These are phyloP conservation scores for Porcisia hertigi DNA, from an alignment of 208 protist species.

Conservation along the genomic window DNA sequence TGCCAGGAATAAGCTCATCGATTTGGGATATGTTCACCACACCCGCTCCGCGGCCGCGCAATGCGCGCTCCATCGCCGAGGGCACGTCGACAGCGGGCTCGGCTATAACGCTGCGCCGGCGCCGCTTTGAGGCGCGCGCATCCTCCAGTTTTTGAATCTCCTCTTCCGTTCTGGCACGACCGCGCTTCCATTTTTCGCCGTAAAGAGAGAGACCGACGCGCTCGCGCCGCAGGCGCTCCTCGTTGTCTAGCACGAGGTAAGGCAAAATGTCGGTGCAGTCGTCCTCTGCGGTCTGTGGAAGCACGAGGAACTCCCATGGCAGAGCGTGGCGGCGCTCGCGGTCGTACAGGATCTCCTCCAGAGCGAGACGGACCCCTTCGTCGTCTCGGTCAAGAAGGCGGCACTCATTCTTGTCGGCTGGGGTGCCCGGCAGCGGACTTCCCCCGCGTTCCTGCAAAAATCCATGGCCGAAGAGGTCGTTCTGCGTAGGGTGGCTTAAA, in stretches of 20 bases:
- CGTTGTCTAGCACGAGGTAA: conserved; percentile 85
- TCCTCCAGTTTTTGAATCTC: conserved; percentile 71
- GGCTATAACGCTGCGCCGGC: conserved; percentile 44
- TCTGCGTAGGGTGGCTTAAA: conserved; percentile 23
- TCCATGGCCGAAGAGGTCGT: conserved; percentile 6
- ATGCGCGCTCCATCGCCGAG: conserved; percentile 63
- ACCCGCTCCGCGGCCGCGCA: conserved; percentile 63
- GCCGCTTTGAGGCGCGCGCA: conserved; percentile 47
- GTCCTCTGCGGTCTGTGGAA: conserved; percentile 53
- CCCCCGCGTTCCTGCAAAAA: neutral
- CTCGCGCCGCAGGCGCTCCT: conserved; percentile 79
- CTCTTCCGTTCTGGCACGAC: conserved; percentile 62
- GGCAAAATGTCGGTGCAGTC: conserved; percentile 65
- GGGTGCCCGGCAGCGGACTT: conserved; percentile 26
- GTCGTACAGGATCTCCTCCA: conserved; percentile 69
- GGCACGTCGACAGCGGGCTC: conserved; percentile 45
- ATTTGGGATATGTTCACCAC: conserved; percentile 77
- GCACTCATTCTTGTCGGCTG: neutral
- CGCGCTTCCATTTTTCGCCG: conserved; percentile 69
- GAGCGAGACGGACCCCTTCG: conserved; percentile 26
- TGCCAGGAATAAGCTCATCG: conserved; percentile 74
- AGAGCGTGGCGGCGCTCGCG: conserved; percentile 70
- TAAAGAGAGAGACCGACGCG: conserved; percentile 71
- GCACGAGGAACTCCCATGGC: conserved; percentile 86
- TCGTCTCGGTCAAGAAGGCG: conserved; percentile 18